Conservation (phyloP, 2,329 filamentous ascomycete genomes). For the Penicillium sp. region DNA sequence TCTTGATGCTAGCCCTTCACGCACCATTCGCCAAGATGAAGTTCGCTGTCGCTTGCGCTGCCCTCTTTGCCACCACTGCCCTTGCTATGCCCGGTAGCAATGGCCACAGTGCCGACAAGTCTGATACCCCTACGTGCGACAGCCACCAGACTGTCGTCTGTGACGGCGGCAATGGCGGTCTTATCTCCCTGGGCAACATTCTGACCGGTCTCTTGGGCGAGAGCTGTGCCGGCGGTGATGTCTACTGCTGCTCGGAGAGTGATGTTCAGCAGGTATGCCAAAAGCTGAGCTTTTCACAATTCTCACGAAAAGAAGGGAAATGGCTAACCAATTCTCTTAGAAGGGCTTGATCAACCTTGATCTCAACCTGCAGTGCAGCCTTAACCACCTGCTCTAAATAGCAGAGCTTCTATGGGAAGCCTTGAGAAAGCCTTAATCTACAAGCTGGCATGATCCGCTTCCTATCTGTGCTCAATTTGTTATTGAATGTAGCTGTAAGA, state of each 20-base stretch:
- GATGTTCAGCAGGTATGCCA: conserved; percentile 3
- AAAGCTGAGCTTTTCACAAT: not conserved
- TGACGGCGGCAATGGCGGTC: conserved; percentile 7
- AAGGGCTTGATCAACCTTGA: conserved; percentile 10
- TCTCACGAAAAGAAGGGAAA: not conserved
- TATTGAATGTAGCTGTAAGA: no score
- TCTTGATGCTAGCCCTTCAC: not conserved
- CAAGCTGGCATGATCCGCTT: no score
- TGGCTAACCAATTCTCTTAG: not conserved
- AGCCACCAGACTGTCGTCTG: conserved; percentile 9
- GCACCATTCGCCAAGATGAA: conserved; percentile 3
- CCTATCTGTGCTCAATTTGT: no score
- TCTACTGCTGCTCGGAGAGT: conserved; percentile 11
- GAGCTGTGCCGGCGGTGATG: conserved; percentile 5
- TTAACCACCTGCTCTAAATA: conserved; percentile 13
- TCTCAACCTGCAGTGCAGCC: conserved; percentile 11
- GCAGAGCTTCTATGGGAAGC: no score
- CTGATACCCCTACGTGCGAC: conserved; percentile 1
- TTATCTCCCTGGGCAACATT: conserved; percentile 11
- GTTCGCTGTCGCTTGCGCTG: no score
- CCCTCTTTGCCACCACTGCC: no score
- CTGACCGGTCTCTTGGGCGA: conserved; percentile 4
- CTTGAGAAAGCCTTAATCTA: no score
- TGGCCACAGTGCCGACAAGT: not conserved
- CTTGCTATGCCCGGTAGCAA: not conserved